Conservation (phyloP, 2,329 filamentous ascomycete species). For the Botrytis medusae region DNA sequence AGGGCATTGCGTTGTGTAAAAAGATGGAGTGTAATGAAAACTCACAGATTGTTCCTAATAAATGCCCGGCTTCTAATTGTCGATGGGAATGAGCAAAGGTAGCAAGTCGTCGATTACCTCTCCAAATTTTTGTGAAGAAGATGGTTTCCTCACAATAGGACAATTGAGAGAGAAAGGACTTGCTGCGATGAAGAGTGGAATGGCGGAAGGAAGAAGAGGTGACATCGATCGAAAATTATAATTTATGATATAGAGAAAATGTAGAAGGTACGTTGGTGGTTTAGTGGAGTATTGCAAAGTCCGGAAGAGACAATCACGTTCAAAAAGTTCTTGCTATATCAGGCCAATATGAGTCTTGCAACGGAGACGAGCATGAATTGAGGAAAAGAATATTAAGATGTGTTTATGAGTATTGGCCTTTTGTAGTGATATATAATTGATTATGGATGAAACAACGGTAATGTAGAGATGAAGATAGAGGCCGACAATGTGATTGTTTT, state of each 20-base stretch:
- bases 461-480: background rate
- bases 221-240: conserved; percentile 3
- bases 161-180: conserved; percentile 18
- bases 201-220: conserved; percentile 23
- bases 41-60: conserved; percentile 12
- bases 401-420: background rate
- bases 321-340: background rate
- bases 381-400: background rate
- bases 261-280: conserved; percentile 1
- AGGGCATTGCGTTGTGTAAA: background rate
- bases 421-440: background rate
- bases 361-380: background rate
- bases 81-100: conserved; percentile 35
- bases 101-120: conserved; percentile 30
- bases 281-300: background rate
- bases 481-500: background rate
- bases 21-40: background rate
- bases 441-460: background rate
- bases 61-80: conserved; percentile 16
- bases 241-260: background rate
- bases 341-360: background rate
- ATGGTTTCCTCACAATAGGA: conserved; percentile 19
- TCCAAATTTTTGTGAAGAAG: conserved; percentile 22
- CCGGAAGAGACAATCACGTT: background rate
- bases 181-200: conserved; percentile 8